Conservation (phyloP, 495 filamentous ascomycete species). For the Rhypophila decipiens region DNA sequence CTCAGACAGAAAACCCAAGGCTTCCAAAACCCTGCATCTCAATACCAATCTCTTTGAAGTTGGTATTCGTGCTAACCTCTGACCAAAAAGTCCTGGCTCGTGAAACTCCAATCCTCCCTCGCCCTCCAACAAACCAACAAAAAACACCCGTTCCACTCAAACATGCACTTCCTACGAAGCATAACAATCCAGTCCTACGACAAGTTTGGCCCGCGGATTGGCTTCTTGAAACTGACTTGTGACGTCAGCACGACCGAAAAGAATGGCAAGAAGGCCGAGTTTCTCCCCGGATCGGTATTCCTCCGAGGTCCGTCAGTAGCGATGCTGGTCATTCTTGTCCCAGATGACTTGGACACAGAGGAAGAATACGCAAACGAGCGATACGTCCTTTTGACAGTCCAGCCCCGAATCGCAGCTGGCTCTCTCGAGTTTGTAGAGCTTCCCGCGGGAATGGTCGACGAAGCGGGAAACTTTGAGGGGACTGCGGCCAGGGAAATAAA, state of each 20-base stretch:
- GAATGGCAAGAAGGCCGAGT: no score
- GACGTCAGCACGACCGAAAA: slow-evolving; percentile 53
- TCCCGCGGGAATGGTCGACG: slow-evolving; percentile 87
- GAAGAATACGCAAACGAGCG: slow-evolving; percentile 40
- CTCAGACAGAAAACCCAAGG: no score
- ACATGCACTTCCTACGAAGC: slow-evolving; percentile 63
- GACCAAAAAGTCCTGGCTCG: slow-evolving; percentile 68
- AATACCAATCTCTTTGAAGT: no score
- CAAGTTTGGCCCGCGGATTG: slow-evolving; percentile 61
- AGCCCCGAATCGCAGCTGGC: slow-evolving; percentile 75
- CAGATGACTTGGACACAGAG: slow-evolving; percentile 51
- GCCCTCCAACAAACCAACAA: slow-evolving; percentile 47
- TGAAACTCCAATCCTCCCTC: slow-evolving; percentile 59
- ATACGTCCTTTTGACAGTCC: slow-evolving; percentile 71
- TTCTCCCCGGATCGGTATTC: slow-evolving; percentile 71
- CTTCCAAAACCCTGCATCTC: no score
- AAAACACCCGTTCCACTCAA: slow-evolving; percentile 61
- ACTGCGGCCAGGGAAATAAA: slow-evolving; percentile 74
- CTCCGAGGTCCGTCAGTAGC: slow-evolving; percentile 74
- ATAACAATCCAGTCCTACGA: slow-evolving; percentile 72
- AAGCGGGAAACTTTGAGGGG: slow-evolving; percentile 66
- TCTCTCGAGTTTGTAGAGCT: slow-evolving; percentile 71
- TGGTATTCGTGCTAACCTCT: no score
- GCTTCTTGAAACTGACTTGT: slow-evolving; percentile 73
- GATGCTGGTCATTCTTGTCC: slow-evolving; percentile 74